Conservation (phyloP, 192 early-diverging fungal genomes). For the Allomyces macrogynus region DNA sequence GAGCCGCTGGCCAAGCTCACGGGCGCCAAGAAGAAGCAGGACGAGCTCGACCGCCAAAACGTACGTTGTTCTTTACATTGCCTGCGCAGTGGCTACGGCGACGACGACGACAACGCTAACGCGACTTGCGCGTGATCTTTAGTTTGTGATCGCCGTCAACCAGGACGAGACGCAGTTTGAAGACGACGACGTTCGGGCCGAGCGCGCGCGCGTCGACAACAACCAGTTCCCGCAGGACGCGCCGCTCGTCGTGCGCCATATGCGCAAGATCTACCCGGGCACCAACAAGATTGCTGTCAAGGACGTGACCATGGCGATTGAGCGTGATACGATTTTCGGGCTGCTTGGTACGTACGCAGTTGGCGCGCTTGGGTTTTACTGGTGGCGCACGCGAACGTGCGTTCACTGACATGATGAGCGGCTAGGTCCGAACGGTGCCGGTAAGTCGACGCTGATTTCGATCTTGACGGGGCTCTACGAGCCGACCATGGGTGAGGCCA, state of each 20-base stretch:
- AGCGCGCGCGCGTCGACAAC: constrained; percentile 25
- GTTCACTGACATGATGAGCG: no score
- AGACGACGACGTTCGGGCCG: constrained; percentile 42
- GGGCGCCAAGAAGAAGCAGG: constrained; percentile 7
- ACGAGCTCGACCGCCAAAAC: not conserved
- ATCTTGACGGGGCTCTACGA: constrained; percentile 49
- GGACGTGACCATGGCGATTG: constrained; percentile 40
- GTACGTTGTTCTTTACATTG: not conserved
- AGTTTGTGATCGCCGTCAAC: constrained; percentile 8
- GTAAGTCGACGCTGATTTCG: constrained; percentile 48
- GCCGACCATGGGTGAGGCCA: constrained; percentile 29
- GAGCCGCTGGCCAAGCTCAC: constrained; percentile 11
- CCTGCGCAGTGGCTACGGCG: no score
- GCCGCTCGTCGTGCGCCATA: constrained; percentile 34
- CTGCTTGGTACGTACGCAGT: constrained; percentile 25
- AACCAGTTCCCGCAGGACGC: constrained; percentile 13
- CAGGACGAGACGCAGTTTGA: constrained; percentile 26
- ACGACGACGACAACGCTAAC: no score
- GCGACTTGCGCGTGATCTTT: no score
- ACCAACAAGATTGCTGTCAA: constrained; percentile 41
- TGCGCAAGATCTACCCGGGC: constrained; percentile 30
- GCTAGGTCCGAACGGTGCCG: constrained; percentile 40
- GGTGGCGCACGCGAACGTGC: not conserved
- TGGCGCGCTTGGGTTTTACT: constrained; percentile 2
- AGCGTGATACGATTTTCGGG: constrained; percentile 40